Base-by-base conservation (phyloP, 1,284 basidiomycete species). In the Ceratobasidium sp. region DNA sequence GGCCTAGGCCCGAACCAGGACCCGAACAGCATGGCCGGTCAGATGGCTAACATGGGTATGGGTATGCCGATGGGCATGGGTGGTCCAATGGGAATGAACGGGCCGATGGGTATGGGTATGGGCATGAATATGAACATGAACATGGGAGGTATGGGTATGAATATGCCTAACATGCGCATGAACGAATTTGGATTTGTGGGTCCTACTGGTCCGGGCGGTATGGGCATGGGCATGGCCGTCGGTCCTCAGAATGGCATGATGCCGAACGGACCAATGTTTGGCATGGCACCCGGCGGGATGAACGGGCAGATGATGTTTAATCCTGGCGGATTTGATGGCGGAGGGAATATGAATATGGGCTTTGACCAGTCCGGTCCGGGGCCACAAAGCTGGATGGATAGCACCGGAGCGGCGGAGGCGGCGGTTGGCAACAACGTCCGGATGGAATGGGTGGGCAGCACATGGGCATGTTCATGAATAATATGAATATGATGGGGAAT, bases 211-310 rank as follows among this genome's bases (percentile, higher is more conserved):
- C 23, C 32, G 23, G 50, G 53, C 16, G 62, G 32, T 21, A 39
- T 59, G 64, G 58, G 21, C 28, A 59, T 18, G 67, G 59, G 48
- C 26, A 73, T 73, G 72, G 73, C 71, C 34, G 70, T 76, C 36
- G 75, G 71, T 23, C 75, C 73, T 32, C 72, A 74, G 28, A 73
- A 73, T 26, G 75, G 73, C 1, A 78, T 79, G 76, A 76, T 75
- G 60, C 72, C 60, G 12, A 72, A 61, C 46, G 58, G 55, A 12
- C 58, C 58, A 72, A 72, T 79, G 75, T 76, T 73, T 8, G 60
- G 32, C 18, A 73, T 74, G 72, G 72, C 64, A 36, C 28, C 50
- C 28, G 67, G 64, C 16, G 75, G 74, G 18, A 79, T 78, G 76
- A 36, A 57, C 23, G 50, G 26, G 12, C 50, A 14, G 39, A 69